phyloP scores from a whole-genome alignment of 2,329 filamentous ascomycete species.

The Trichoderma atroviride region DNA sequence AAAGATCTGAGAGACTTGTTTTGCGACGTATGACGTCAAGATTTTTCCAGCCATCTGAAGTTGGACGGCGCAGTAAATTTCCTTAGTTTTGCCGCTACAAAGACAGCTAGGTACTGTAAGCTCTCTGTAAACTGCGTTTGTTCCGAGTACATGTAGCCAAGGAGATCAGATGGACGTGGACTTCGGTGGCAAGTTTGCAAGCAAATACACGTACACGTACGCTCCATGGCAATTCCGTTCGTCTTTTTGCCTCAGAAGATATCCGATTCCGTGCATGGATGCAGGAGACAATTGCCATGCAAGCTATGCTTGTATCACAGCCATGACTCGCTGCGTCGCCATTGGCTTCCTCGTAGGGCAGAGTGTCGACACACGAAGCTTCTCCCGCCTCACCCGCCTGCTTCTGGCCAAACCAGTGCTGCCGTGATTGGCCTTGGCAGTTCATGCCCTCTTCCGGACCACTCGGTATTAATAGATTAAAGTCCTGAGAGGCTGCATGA shows the following conservation, averaged over 20 bases:
- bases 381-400: not conserved
- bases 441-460: not conserved
- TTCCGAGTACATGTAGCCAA: not conserved
- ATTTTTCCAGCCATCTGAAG: not conserved
- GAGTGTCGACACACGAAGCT: not conserved
- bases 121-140: too few relatives aligned
- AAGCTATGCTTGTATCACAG: not conserved
- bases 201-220: not conserved
- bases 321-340: conserved; percentile 2
- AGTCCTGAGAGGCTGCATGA: not conserved
- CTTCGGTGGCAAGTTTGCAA: not conserved
- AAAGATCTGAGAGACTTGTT: not conserved
- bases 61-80: not conserved
- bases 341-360: not conserved
- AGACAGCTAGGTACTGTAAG: not conserved
- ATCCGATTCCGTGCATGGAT: not conserved
- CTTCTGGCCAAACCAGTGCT: not conserved
- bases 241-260: not conserved
- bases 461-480: conserved; percentile 15
- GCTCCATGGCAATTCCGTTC: not conserved
- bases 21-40: conserved; percentile 11
- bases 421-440: not conserved
- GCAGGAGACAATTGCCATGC: not conserved
- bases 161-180: not conserved
- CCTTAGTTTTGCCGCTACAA: not conserved